Base-by-base conservation (phyloP, 1,284 basidiomycete species). In the Leccinum subspadiceum region DNA sequence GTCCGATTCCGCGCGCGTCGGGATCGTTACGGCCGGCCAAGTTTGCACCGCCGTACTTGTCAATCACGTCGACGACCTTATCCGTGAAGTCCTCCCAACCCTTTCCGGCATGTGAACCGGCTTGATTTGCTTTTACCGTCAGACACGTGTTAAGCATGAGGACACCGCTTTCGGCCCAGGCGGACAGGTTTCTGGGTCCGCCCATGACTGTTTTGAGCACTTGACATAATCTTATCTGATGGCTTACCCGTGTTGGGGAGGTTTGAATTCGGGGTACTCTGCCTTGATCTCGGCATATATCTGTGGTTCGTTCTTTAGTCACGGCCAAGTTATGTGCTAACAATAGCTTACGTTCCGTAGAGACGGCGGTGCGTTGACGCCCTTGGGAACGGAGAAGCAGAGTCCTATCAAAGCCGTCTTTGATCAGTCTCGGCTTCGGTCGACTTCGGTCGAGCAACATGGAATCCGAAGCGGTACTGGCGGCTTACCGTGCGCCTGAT, bases 141-240 rank as follows among this genome's bases (percentile, higher is more conserved):
- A 98, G 81, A 63, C 89, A 92, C 2, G 94, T 92, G 77, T 98
- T 98, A 56, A 98, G 84, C 70, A 98, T 83, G 54, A 98, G 79
- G 37, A 98, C 95, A 44, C 96, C 96, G 64, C 91, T 89, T 62
- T 86, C 81, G 1, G 94, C 94, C 92, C 94, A 96, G 22, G 82
- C 77, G 9, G 85, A 85, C 50, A 98, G 80, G 72, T 94, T 92
- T 60, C 94, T 64, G 55, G 52, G 54, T 64, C 60, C 39, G 29
- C 44, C 50, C n/a, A 54, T 24, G 50, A 31, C 49, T 39, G 53
- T 61, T 60, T 64, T 61, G 60, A 60, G 57, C 61, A 64, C 60
- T 33, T 61, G 39, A 59, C 56, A 60, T 33, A 54, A 68, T 59
- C 60, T 67, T 65, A 63, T 72, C 64, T 56, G 57, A 64, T 64